Base-by-base conservation (phyloP, 73 alveolate genomes). In the Uronychia setigera region DNA sequence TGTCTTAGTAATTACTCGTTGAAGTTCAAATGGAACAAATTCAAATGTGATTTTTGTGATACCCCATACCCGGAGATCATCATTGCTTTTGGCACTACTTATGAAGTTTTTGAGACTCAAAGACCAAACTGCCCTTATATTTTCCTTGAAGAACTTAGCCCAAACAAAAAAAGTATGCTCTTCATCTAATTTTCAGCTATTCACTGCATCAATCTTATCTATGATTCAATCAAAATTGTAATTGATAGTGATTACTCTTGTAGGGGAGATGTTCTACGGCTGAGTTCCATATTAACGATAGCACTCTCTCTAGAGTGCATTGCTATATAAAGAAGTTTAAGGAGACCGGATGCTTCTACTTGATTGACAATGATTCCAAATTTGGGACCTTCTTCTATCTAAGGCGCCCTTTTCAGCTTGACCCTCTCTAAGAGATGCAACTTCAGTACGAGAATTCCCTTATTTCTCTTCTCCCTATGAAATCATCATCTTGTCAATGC, bases 331-430 rank as follows among this genome's bases (percentile, higher is more conserved):
- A 46, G 67, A 46, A 46, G 67, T 46, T 19, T 11, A 46, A 46
- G 67, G 67, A 46, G 67, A 46, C 67, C n/a, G 67, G 67, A 11
- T 46, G 67, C 67, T 46, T 46, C 67, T 46, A 46, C 67, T 19
- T 46, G n/a, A 46, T 46, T 19, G 67, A 46, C 67, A 46, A 46
- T 46, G n/a, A 46, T 19, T 46, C 67, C 5, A 46, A 46, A 19
- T 46, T 46, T 19, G 67, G 67, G n/a, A 46, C n/a, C 19, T 46
- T 46, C 67, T 46, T 46, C 67, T 46, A 46, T 19, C 5, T 46
- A 19, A 46, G 67, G 67, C 19, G 67, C 5, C 67, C 67, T 19
- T 11, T 46, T 19, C 67, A 46, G 19, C 67, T 46, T 5, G 19
- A 5, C 5, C n/a, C 67, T 19, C 19, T 46, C 67, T 19, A 46